Base-by-base conservation (phyloP, 1,284 basidiomycete genomes). In the Ustilago cynodontis region DNA sequence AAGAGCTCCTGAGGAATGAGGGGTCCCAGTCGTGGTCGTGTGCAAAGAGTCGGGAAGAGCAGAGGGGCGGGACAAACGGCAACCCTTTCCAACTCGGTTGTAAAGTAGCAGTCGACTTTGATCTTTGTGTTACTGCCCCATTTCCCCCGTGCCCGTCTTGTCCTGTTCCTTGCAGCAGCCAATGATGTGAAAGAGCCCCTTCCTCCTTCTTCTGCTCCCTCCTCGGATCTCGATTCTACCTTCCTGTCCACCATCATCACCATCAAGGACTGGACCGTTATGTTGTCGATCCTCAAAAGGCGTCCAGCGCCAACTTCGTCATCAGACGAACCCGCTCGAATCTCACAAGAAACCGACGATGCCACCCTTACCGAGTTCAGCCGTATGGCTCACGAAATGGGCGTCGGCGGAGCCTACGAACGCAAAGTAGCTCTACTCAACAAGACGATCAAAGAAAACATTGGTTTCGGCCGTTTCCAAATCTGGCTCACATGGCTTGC, bases 381-480 rank as follows among this genome's bases (percentile, higher is more conserved):
- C 56, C 70, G 69, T 49, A 71, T 79, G 63, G 81, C 82, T 0
- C 62, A 68, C n/a, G 82, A 82, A 39, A 71, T 82, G 63, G 82
- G 82, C 51, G 70, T 84, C 11, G 59, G 59, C 3, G 76, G 64
- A 5, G 58, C 71, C 1, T 82, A 81, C 71, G 79, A 82, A 60
- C 77, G 82, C 50, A 83, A 84, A 68, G 72, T 82, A 10, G 60
- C 70, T 2, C 64, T 83, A 8, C 49, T 83, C 60, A 84, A 84
- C 62, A 51, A 62, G n/a, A 58, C 73, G 33, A 80, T 84, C 62
- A 79, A 78, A 59, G 71, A 81, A 33, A 77, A 81, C 18, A 82
- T 91, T 63, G 90, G 91, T 22, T 91, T 90, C 66, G 90, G 91
- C 16, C 87, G 87, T 58, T 91, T 90, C 85, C 90, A 91, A 79